Conservation (phyloP, 306 rosid genomes). For the Ormosia emarginata region DNA sequence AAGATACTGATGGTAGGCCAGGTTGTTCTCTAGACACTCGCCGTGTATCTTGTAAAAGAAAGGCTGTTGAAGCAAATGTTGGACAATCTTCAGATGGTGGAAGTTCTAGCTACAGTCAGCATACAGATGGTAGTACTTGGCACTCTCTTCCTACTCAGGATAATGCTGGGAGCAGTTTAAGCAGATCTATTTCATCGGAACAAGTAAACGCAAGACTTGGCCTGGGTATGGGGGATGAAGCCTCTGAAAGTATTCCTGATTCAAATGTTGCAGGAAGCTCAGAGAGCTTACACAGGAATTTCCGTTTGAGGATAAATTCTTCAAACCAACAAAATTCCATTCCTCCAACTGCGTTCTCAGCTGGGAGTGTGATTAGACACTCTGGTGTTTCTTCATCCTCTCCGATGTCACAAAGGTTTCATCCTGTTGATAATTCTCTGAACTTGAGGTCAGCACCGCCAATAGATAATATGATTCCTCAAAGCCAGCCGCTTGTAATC, state of each 20-base stretch:
- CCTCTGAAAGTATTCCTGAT: conserved; percentile 45
- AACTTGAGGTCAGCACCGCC: conserved; percentile 52
- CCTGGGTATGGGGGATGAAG: conserved; percentile 43
- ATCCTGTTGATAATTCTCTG: conserved; percentile 49
- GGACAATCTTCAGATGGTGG: conserved; percentile 62
- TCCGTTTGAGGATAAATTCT: conserved; percentile 60
- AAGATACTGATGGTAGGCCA: conserved; percentile 58
- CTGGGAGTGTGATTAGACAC: conserved; percentile 50
- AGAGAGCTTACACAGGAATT: conserved; percentile 59
- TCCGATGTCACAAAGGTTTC: conserved; percentile 43
- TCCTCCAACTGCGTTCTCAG: conserved; percentile 33
- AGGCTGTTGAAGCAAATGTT: conserved; percentile 59
- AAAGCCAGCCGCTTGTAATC: conserved; percentile 51
- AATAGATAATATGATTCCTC: conserved; percentile 46
- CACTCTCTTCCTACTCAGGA: conserved; percentile 39
- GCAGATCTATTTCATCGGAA: conserved; percentile 41
- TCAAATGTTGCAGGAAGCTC: conserved; percentile 41
- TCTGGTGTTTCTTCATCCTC: conserved; percentile 50
- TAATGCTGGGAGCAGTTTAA: conserved; percentile 41
- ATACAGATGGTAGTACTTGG: conserved; percentile 45
- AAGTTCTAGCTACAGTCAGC: conserved; percentile 63
- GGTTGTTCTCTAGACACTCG: conserved; percentile 56
- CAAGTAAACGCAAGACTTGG: conserved; percentile 51
- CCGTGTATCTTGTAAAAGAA: conserved; percentile 67
- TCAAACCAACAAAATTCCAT: conserved; percentile 43